A percentile compares a stretch with the other conserved stretches of the same genome.
Conservation (phyloP, 306 rosid genomes). For the Fragaria ananassa region DNA sequence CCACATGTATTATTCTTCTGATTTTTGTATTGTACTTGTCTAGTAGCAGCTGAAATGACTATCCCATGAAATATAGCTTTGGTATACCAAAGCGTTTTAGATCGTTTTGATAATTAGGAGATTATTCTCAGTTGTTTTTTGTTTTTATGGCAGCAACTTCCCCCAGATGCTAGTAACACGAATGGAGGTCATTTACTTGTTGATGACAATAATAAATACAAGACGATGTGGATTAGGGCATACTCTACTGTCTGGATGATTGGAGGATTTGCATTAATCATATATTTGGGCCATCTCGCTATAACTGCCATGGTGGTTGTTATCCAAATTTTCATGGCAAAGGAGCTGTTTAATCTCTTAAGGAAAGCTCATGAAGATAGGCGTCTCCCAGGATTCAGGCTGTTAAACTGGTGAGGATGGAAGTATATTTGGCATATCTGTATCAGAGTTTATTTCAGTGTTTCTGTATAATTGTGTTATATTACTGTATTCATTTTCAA, state of each 20-base stretch:
- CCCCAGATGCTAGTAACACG: conserved; percentile 57
- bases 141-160: conserved; percentile 45
- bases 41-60: background rate
- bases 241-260: conserved; percentile 95
- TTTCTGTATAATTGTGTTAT: conserved; percentile 15
- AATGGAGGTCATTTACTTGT: conserved; percentile 73
- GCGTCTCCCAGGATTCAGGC: conserved; percentile 94
- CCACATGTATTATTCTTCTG: background rate
- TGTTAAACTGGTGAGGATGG: conserved; percentile 68
- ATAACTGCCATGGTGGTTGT: conserved; percentile 92
- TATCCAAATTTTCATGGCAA: conserved; percentile 96
- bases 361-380: conserved; percentile 87
- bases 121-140: conserved; percentile 1
- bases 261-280: conserved; percentile 74
- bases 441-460: conserved; percentile 20
- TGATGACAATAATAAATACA: conserved; percentile 79
- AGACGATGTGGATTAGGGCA: conserved; percentile 81
- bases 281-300: conserved; percentile 90
- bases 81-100: background rate
- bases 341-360: conserved; percentile 83
- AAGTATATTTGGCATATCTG: conserved; percentile 15
- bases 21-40: background rate
- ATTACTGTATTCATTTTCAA: conserved; percentile 17
- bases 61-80: background rate
- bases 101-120: background rate